These are phyloP conservation scores for Sicyos baderoa DNA, from an alignment of 306 rosid species.

Conservation along the genomic window DNA sequence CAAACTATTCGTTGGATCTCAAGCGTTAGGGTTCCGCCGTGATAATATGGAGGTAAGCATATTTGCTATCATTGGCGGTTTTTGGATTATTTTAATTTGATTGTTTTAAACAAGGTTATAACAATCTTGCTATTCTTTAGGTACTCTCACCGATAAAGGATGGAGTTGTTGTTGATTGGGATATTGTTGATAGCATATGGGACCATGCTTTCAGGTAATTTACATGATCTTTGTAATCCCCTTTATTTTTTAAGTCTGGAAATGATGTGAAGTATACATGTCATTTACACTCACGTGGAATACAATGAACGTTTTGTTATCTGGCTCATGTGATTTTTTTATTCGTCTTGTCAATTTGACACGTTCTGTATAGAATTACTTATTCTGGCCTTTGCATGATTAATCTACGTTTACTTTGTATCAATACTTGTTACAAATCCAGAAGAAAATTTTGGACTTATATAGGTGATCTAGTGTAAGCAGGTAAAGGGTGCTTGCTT, in stretches of 20 bases:
- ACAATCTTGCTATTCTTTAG: slow-evolving; percentile 33
- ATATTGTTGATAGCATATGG: slow-evolving; percentile 92
- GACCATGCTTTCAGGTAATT: slow-evolving; percentile 92
- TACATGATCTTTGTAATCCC: background rate
- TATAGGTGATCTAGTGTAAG: background rate
- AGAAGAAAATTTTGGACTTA: background rate
- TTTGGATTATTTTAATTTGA: slow-evolving; percentile 1
- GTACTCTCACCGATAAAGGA: slow-evolving; percentile 76
- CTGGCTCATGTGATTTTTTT: background rate
- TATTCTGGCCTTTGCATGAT: background rate
- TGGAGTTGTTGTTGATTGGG: slow-evolving; percentile 94
- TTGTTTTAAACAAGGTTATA: background rate
- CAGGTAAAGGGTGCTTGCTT: background rate
- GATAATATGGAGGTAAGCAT: slow-evolving; percentile 81
- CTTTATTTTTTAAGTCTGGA: background rate
- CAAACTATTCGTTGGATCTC: slow-evolving; percentile 79
- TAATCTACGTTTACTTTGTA: background rate
- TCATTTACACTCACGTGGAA: background rate
- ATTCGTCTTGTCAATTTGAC: background rate
- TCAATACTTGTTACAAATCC: background rate
- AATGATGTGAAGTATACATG: background rate
- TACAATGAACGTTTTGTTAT: background rate
- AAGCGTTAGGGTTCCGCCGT: slow-evolving; percentile 82
- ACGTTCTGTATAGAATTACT: too few species aligned
- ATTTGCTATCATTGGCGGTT: background rate